Conservation (phyloP, 192 early-diverging fungal genomes). For the Endogone sp. region DNA sequence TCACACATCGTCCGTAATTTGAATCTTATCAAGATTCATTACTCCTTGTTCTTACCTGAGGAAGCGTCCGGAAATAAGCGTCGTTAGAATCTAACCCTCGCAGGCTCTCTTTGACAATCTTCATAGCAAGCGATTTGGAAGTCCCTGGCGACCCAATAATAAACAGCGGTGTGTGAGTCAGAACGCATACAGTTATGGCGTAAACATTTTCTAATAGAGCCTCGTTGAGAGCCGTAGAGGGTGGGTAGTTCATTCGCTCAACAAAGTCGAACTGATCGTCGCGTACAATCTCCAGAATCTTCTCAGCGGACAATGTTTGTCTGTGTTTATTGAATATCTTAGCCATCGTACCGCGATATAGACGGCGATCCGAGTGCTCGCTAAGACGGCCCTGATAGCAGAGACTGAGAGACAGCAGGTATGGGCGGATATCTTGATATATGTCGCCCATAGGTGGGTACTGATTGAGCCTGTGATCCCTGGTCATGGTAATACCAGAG, state of each 20-base stretch:
- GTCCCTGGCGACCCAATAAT: not conserved
- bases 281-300: not conserved
- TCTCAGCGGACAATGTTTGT: too few species aligned
- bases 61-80: not conserved
- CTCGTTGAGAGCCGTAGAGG: not conserved
- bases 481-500: not conserved
- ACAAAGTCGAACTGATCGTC: constrained; percentile 12
- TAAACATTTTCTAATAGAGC: not conserved
- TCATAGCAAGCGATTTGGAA: not conserved
- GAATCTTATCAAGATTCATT: too few species aligned
- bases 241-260: not conserved
- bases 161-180: not conserved
- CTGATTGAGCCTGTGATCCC: too few species aligned
- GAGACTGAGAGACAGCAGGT: too few species aligned
- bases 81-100: not conserved
- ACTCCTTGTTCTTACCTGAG: too few species aligned
- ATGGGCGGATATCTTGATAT: too few species aligned
- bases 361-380: too few species aligned
- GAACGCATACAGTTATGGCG: not conserved
- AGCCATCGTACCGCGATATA: too few species aligned
- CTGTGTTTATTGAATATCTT: too few species aligned
- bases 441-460: too few species aligned
- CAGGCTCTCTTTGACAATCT: not conserved
- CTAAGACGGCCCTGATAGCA: too few species aligned
- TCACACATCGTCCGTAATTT: too few species aligned